Evolutionary conservation across 2,329 filamentous ascomycete species (phyloP).

Genomic region (Pleomassaria siparia): DNA sequence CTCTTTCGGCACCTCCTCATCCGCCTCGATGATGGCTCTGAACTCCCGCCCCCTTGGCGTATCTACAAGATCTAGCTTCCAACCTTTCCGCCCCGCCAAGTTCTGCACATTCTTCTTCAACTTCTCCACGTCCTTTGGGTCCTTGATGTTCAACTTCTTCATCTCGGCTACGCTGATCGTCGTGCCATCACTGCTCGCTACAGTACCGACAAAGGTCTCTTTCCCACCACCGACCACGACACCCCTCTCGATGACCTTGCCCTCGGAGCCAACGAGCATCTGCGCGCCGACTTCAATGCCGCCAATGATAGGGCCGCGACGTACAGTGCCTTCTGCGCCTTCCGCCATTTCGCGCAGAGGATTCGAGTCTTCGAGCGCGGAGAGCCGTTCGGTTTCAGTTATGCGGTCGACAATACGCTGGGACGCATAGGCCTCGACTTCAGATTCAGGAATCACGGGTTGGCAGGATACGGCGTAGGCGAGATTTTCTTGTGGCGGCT

Average conservation of each 20-base stretch:
- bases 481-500: conserved; percentile 74
- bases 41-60: conserved; percentile 67
- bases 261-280: conserved; percentile 57
- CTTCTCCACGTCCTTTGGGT: conserved; percentile 67
- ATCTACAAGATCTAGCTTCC: conserved; percentile 80
- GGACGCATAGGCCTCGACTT: conserved; percentile 49
- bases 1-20: conserved; percentile 51
- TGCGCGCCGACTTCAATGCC: conserved; percentile 62
- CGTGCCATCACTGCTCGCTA: conserved; percentile 62
- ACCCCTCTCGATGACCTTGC: conserved; percentile 57
- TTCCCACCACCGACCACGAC: conserved; percentile 53
- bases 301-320: conserved; percentile 53
- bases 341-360: conserved; percentile 38
- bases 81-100: conserved; percentile 69
- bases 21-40: conserved; percentile 66
- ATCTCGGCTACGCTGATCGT: conserved; percentile 67
- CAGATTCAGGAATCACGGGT: conserved; percentile 65
- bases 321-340: conserved; percentile 30
- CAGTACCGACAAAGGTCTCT: conserved; percentile 55
- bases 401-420: conserved; percentile 36
- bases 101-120: conserved; percentile 69
- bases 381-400: conserved; percentile 27
- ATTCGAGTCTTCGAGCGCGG: conserved; percentile 27
- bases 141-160: conserved; percentile 63
- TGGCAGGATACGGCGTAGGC: conserved; percentile 77